A percentile compares a stretch with the other conserved stretches of the same genome.
Conservation (phyloP, 2,329 filamentous ascomycete genomes). For the Claviceps fusiformis region DNA sequence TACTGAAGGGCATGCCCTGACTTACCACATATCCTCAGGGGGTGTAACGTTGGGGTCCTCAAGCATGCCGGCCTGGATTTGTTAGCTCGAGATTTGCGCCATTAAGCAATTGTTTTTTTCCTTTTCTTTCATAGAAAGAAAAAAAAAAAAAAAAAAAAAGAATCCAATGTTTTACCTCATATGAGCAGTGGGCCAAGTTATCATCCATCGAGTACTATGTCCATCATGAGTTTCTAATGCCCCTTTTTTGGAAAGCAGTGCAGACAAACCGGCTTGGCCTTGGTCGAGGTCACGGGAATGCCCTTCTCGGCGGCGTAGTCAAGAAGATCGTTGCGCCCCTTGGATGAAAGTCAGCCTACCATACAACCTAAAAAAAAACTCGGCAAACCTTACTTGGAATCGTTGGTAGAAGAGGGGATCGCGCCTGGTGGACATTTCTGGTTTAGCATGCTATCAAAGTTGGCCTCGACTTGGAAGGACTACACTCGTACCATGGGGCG, state of each 20-base stretch:
- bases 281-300: slow-evolving; percentile 4
- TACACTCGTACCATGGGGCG: slow-evolving; percentile 1
- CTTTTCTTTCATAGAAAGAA: too few species aligned
- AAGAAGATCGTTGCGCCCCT: slow-evolving; percentile 2
- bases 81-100: background rate
- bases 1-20: background rate
- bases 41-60: slow-evolving; percentile 1
- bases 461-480: background rate
- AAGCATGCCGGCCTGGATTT: background rate
- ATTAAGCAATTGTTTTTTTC: too few species aligned
- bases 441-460: background rate
- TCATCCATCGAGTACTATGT: slow-evolving; percentile 3
- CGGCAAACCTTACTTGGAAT: background rate
- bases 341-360: background rate
- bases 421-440: background rate
- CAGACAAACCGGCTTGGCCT: background rate
- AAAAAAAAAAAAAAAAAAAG: background rate
- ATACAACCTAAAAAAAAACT: background rate
- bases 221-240: background rate
- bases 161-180: background rate
- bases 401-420: slow-evolving; percentile 1
- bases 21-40: background rate
- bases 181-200: slow-evolving; percentile 3
- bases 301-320: slow-evolving; percentile 1
- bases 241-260: background rate